Percentiles rank a stretch among this genome's conserved stretches.
phyloP scores from a whole-genome alignment of 352 stramenopile genomes.

The Phytophthora sp. region DNA sequence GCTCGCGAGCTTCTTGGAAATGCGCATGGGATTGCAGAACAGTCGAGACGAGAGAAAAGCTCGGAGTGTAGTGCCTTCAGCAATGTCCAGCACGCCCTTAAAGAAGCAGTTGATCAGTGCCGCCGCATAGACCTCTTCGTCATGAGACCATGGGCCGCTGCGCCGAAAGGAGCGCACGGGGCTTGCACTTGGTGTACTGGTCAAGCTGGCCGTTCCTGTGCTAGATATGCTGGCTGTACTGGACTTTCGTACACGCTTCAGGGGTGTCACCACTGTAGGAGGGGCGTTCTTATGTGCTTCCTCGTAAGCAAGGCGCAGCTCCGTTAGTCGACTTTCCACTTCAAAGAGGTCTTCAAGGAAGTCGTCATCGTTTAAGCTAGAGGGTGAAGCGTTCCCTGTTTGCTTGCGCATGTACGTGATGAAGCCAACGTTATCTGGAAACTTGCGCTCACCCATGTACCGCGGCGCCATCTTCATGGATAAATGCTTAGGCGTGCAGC shows the following conservation, averaged over 20 bases:
- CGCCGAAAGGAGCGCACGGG: conserved; percentile 45
- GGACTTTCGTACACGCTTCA: conserved; percentile 38
- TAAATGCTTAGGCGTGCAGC: conserved; percentile 58
- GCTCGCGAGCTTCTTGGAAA: conserved; percentile 82
- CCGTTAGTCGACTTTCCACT: conserved; percentile 50
- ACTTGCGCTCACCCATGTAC: conserved; percentile 56
- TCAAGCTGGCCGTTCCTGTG: conserved; percentile 26
- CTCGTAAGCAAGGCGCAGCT: conserved; percentile 55
- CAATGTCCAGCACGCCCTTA: conserved; percentile 62
- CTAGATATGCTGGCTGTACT: conserved; percentile 39
- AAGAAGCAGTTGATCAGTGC: conserved; percentile 74
- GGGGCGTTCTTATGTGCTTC: conserved; percentile 41
- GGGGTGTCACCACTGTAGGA: conserved; percentile 4
- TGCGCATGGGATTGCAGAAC: conserved; percentile 77
- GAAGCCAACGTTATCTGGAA: conserved; percentile 62
- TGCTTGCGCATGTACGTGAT: conserved; percentile 58
- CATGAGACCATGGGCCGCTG: conserved; percentile 68
- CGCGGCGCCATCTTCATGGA: conserved; percentile 75
- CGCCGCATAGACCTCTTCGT: conserved; percentile 74
- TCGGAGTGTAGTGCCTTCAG: conserved; percentile 69
- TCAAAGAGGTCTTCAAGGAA: conserved; percentile 59
- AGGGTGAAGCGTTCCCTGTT: conserved; percentile 5
- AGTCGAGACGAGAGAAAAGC: conserved; percentile 66
- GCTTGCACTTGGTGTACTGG: conserved; percentile 33
- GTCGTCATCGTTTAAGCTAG: conserved; percentile 29